phyloP scores from a whole-genome alignment of 2,329 filamentous ascomycete genomes.

The Fusarium tanahbumbuense region DNA sequence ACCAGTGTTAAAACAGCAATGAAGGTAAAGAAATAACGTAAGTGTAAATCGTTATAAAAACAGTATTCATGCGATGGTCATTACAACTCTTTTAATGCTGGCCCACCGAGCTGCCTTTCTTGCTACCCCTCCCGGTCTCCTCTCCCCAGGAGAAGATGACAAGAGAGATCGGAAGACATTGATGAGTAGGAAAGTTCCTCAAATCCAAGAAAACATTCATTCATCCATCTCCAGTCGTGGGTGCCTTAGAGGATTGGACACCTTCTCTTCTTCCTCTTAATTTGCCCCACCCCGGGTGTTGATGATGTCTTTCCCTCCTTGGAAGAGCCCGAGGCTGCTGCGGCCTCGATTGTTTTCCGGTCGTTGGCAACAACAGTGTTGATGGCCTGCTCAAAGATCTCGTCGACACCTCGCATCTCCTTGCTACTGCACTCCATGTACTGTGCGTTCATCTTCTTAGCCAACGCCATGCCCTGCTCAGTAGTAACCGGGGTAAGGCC shows the following conservation, averaged over 20 bases:
- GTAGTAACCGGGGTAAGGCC: slow-evolving; percentile 93
- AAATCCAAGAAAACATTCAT: slow-evolving; percentile 35
- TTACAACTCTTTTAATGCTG: slow-evolving; percentile 55
- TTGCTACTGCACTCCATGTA: slow-evolving; percentile 99
- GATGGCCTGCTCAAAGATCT: slow-evolving; percentile 94
- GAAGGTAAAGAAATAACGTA: slow-evolving; percentile 45
- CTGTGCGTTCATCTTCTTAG: slow-evolving; percentile 90
- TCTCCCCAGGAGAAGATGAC: slow-evolving; percentile 35
- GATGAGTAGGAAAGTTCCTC: slow-evolving; percentile 28
- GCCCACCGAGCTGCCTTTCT: slow-evolving; percentile 33
- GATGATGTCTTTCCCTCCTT: slow-evolving; percentile 54
- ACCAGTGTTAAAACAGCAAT: slow-evolving; percentile 40
- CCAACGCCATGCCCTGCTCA: slow-evolving; percentile 88
- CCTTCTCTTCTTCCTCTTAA: slow-evolving; percentile 86
- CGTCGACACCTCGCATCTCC: slow-evolving; percentile 94
- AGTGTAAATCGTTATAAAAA: slow-evolving; percentile 51
- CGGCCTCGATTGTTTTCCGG: slow-evolving; percentile 69
- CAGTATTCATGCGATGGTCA: slow-evolving; percentile 55
- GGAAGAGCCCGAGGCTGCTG: slow-evolving; percentile 53
- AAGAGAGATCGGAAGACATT: slow-evolving; percentile 28
- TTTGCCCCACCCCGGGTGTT: slow-evolving; percentile 58
- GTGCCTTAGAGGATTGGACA: slow-evolving; percentile 78
- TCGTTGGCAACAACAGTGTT: slow-evolving; percentile 89
- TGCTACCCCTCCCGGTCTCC: slow-evolving; percentile 21
- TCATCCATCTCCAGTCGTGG: slow-evolving; percentile 22